phyloP scores from a whole-genome alignment of 192 early-diverging fungal species.

The Jimgerdemannia flammicorona region DNA sequence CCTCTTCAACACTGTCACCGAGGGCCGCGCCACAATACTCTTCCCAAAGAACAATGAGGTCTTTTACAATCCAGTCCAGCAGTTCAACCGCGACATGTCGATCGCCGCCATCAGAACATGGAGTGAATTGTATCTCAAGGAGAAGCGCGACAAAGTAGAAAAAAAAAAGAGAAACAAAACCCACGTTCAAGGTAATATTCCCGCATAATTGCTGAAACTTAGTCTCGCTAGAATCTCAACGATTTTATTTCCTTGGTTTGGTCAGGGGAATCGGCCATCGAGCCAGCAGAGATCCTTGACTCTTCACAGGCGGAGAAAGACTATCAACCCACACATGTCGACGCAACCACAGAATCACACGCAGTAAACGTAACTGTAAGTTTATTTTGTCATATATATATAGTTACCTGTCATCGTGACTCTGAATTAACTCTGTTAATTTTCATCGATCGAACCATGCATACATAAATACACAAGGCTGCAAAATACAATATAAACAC shows the following conservation, averaged over 20 bases:
- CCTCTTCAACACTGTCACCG: slow-evolving; percentile 60
- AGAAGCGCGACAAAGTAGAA: slow-evolving; percentile 48
- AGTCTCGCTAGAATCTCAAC: too few species aligned
- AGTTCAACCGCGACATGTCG: slow-evolving; percentile 98
- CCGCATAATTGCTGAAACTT: not conserved
- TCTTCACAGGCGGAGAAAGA: not conserved
- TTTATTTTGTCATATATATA: not conserved
- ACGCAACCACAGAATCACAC: not conserved
- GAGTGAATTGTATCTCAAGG: slow-evolving; percentile 72
- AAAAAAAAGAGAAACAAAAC: slow-evolving; percentile 43
- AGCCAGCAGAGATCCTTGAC: not conserved
- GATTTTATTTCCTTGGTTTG: too few species aligned
- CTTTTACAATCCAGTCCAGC: slow-evolving; percentile 99
- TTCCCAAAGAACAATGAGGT: slow-evolving; percentile 86
- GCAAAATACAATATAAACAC: not conserved
- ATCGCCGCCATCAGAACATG: slow-evolving; percentile 94
- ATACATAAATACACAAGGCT: too few species aligned
- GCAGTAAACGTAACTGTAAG: not conserved
- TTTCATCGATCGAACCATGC: too few species aligned
- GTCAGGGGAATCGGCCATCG: not conserved
- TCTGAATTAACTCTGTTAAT: too few species aligned
- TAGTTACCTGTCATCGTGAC: too few species aligned
- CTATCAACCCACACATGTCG: not conserved
- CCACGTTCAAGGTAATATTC: slow-evolving; percentile 17
- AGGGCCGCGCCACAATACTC: slow-evolving; percentile 79